Evolutionary conservation across 2,329 filamentous ascomycete species (phyloP), one percentile per base, ranked within the genome.

Genomic region (Parafenestella ontariensis): DNA sequence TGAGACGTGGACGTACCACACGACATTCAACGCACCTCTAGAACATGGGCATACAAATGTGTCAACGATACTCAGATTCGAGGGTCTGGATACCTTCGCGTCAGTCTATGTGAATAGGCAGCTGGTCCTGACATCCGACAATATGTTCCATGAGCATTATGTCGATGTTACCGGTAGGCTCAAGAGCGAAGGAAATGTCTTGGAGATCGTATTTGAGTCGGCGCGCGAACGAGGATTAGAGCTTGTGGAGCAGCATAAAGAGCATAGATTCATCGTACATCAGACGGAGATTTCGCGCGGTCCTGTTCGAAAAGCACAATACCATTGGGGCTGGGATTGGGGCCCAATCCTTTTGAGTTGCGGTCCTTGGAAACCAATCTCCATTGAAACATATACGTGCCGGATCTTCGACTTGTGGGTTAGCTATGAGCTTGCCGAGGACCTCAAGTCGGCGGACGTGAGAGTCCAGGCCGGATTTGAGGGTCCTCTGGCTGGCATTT

Each of bases 311-410:
- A 81, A 81, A 59, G 78, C 79, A 17, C 79, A 82, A 50, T 81
- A 81, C 54, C 79, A 82, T 56, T 81, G 73, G 74, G 79, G 79
- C 3, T 82, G 79, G 79, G 79, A 81, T 31, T 81, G 80, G 80
- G 79, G 79, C 8, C 79, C 80, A 21, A 72, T 81, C 3, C 66
- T 82, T 17, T 78, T 76, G 49, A 79, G 79, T 5, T 79, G 78
- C 54, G 79, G 80, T 5, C 78, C 78, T 15, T 94, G 90, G 90
- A 82, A 88, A 56, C 86, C 88, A 1, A 83, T 93, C 26, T 82
- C 83, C 42, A 81, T 94, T 2, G 90, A 93, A 64, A 81, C 89
- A 1, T 93, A 88, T 69, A 78, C 85, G 10, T 83, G 87, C 5
- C 82, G 87, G 0, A 78, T 94, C 6, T 76, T 81, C 0, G 89